phyloP scores from a whole-genome alignment of 352 stramenopile genomes.

The Phytophthora cryptogea region DNA sequence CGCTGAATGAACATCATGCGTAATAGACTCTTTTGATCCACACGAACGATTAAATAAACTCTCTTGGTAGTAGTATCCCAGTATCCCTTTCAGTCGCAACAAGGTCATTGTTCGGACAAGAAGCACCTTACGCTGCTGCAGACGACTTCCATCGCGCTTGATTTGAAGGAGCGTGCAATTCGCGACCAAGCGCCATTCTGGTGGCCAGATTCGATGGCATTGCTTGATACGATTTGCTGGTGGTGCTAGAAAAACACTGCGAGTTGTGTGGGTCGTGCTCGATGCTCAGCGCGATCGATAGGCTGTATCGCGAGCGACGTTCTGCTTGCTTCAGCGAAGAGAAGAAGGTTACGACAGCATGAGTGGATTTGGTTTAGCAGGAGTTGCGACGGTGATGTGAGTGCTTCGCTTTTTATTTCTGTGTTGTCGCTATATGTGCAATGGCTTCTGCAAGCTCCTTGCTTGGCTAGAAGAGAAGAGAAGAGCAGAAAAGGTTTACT shows the following conservation, averaged over 20 bases:
- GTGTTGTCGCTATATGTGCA: slow-evolving; percentile 27
- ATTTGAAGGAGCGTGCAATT: slow-evolving; percentile 3
- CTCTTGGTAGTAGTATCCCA: too few species aligned
- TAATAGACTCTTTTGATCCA: slow-evolving; percentile 8
- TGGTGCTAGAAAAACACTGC: slow-evolving; percentile 13
- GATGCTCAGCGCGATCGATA: not conserved
- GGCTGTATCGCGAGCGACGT: too few species aligned
- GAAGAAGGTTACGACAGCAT: not conserved
- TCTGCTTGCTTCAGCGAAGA: not conserved
- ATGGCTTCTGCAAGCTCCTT: slow-evolving; percentile 13
- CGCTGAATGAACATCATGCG: slow-evolving; percentile 1
- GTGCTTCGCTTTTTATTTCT: slow-evolving; percentile 29
- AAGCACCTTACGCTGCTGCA: too few species aligned
- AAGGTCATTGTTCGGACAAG: too few species aligned
- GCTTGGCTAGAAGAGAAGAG: slow-evolving; percentile 11
- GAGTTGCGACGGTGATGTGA: slow-evolving; percentile 18
- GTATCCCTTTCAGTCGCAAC: not conserved
- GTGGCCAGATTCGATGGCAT: slow-evolving; percentile 1
- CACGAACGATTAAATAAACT: slow-evolving; percentile 17
- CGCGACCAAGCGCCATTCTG: not conserved
- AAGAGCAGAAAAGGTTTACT: slow-evolving; percentile 39
- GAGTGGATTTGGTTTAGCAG: not conserved
- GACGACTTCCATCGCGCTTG: not conserved
- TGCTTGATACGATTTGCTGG: slow-evolving; percentile 12
- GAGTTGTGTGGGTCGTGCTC: too few species aligned